Conservation (phyloP, 306 rosid species). For the Vigna reflexopilosa region DNA sequence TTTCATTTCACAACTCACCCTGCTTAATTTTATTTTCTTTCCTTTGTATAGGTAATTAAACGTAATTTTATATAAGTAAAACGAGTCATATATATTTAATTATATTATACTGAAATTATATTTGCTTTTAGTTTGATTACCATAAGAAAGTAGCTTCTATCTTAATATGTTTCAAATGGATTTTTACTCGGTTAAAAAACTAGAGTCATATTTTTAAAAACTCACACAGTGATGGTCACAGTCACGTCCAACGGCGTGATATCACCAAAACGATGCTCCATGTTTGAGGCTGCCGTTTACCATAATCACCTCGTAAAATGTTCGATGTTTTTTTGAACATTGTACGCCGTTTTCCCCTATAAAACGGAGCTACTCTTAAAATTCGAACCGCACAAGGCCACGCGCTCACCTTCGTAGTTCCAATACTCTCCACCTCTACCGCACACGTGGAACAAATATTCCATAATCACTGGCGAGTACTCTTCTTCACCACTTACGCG, state of each 20-base stretch:
- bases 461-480: conserved; percentile 26
- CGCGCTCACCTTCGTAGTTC: background rate
- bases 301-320: background rate
- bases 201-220: background rate
- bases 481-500: background rate
- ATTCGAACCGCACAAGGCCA: background rate
- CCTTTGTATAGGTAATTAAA: too few species aligned
- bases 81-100: too few species aligned
- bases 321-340: conserved; percentile 40
- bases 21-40: too few species aligned
- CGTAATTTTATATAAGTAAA: too few species aligned
- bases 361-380: background rate
- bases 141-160: background rate
- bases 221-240: background rate
- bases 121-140: background rate
- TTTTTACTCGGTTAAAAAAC: background rate
- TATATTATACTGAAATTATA: too few species aligned
- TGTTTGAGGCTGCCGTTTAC: background rate
- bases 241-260: background rate
- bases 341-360: background rate
- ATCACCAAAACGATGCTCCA: background rate
- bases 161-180: too few species aligned
- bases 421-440: background rate
- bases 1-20: too few species aligned
- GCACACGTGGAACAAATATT: background rate